A percentile compares a stretch with the other conserved stretches of the same genome.
These are phyloP conservation scores for Chalciporus sphaerocephalus DNA, from an alignment of 768 basidiomycete genomes.

Conservation along the genomic window DNA sequence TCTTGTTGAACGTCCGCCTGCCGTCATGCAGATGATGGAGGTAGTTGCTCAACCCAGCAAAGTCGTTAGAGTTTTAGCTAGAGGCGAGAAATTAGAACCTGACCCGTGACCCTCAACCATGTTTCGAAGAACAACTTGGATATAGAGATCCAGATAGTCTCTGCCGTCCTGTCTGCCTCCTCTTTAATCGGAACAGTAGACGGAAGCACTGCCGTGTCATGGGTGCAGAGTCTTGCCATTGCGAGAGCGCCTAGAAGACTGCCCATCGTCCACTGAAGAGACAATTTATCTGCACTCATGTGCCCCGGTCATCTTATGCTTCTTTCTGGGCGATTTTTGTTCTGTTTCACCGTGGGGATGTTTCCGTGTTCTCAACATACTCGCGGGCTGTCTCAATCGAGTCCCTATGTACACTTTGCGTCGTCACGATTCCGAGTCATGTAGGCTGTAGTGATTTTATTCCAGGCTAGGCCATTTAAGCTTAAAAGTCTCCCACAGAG, in stretches of 20 bases:
- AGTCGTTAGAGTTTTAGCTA: constrained; percentile 73
- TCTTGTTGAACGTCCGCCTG: constrained; percentile 73
- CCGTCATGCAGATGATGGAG: constrained; percentile 81
- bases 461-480: constrained; percentile 3
- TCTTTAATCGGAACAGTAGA: constrained; percentile 18
- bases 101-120: constrained; percentile 20
- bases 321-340: constrained; percentile 17
- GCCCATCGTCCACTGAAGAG: constrained; percentile 21
- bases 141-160: constrained; percentile 18
- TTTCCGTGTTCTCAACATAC: constrained; percentile 9
- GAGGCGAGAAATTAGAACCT: constrained; percentile 79
- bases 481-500: not conserved
- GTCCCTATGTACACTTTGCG: constrained; percentile 24
- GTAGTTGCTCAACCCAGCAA: constrained; percentile 68
- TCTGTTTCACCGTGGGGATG: constrained; percentile 19
- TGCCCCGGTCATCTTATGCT: constrained; percentile 18
- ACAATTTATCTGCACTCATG: constrained; percentile 24
- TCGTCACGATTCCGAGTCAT: constrained; percentile 9
- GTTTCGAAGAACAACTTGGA: constrained; percentile 8
- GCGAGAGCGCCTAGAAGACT: constrained; percentile 16
- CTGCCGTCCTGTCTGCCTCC: constrained; percentile 13
- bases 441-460: constrained; percentile 11
- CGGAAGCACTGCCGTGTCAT: constrained; percentile 19
- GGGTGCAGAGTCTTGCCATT: constrained; percentile 22
- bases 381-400: constrained; percentile 28